Conservation (phyloP, 208 protist genomes). For the Crithidia thermophila region DNA sequence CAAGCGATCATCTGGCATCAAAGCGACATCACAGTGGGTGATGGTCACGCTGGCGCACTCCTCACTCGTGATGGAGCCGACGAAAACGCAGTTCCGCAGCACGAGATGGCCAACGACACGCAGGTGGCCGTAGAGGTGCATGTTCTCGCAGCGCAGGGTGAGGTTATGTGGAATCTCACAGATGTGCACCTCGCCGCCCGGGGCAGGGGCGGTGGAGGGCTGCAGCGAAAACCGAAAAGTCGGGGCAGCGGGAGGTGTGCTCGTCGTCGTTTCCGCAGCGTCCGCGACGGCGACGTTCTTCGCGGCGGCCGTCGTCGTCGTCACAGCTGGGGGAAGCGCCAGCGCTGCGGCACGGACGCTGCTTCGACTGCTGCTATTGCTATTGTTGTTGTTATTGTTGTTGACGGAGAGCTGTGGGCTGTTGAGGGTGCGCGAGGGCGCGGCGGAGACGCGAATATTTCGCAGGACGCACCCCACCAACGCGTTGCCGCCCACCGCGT, state of each 20-base stretch:
- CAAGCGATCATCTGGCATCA: slow-evolving; percentile 44
- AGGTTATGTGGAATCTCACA: slow-evolving; percentile 43
- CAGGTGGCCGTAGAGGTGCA: slow-evolving; percentile 62
- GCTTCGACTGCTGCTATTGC: neutral
- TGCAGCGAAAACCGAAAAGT: slow-evolving; percentile 22
- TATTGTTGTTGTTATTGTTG: neutral
- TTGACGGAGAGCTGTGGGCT: neutral
- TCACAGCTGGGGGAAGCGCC: neutral
- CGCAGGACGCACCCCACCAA: slow-evolving; percentile 29
- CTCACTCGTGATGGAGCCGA: slow-evolving; percentile 57
- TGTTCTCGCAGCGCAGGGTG: slow-evolving; percentile 44
- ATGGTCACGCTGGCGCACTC: slow-evolving; percentile 43
- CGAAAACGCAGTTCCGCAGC: slow-evolving; percentile 60
- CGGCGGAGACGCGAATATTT: slow-evolving; percentile 24
- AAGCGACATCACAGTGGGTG: slow-evolving; percentile 35
- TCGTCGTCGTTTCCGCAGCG: neutral
- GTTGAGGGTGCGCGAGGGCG: neutral
- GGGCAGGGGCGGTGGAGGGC: slow-evolving; percentile 26
- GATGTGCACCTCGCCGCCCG: slow-evolving; percentile 24
- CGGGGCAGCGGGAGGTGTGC: neutral
- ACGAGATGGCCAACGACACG: slow-evolving; percentile 53
- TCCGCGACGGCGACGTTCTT: neutral
- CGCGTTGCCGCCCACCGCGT: neutral
- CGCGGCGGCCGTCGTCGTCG: neutral
- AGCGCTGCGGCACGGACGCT: too few species aligned